A percentile compares a stretch with the other conserved stretches of the same genome.
Evolutionary conservation across 2,329 filamentous ascomycete species (phyloP).

Genomic region (Macroventuria anomochaeta): DNA sequence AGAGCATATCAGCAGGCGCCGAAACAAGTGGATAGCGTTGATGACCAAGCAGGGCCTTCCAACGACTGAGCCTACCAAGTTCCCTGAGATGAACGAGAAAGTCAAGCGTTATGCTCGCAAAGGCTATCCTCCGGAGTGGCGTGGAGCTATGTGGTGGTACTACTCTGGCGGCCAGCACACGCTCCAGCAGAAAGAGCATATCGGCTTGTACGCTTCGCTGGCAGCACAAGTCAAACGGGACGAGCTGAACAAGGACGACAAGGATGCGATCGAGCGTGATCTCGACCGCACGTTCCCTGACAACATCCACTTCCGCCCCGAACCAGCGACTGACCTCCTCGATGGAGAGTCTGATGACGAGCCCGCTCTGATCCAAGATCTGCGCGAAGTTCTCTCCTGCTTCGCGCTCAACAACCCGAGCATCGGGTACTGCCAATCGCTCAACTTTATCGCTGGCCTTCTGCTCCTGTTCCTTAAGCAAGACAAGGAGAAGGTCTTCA

Average conservation of each 20-base stretch:
- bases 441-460: constrained; percentile 93
- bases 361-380: constrained; percentile 77
- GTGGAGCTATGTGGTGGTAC: constrained; percentile 96
- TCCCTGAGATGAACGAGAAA: constrained; percentile 81
- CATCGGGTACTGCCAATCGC: constrained; percentile 93
- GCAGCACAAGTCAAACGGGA: constrained; percentile 70
- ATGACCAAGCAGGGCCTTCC: constrained; percentile 78
- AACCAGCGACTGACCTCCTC: constrained; percentile 42
- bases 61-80: constrained; percentile 74
- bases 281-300: constrained; percentile 94
- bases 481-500: constrained; percentile 90
- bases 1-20: constrained; percentile 74
- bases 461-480: constrained; percentile 80
- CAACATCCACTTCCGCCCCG: constrained; percentile 85
- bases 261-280: constrained; percentile 92
- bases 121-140: constrained; percentile 90
- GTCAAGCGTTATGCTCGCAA: constrained; percentile 91
- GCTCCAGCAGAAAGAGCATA: constrained; percentile 69
- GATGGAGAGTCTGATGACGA: constrained; percentile 58
- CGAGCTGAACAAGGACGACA: constrained; percentile 71
- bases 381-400: constrained; percentile 85
- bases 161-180: constrained; percentile 88
- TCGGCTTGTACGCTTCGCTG: constrained; percentile 75
- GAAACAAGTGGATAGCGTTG: constrained; percentile 81
- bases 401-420: constrained; percentile 90